Base-by-base conservation (phyloP, 495 filamentous ascomycete species). In the Aspergillus leporis region DNA sequence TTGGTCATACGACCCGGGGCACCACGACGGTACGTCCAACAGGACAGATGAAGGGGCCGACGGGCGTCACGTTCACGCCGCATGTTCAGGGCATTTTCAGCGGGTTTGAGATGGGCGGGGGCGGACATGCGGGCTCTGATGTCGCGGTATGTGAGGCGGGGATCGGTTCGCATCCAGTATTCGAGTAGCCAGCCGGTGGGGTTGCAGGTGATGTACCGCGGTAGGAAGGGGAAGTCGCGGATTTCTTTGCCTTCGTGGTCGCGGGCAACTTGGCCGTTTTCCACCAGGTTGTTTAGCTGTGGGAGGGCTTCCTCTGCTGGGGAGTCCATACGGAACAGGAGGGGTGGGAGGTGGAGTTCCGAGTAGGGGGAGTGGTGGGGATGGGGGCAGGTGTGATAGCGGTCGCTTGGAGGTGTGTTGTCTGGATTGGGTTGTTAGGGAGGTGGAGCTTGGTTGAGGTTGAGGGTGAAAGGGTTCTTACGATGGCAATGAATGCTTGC, bases 81-180 rank as follows among this genome's bases (percentile, higher is more conserved):
- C 61, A 63, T 63, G 48, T 63, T 63, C 1, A 63, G 38, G 12
- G 56, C 45, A 34, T 63, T 63, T n/a, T 63, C 61, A 14, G 31
- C 43, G 18, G 56, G 56, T 8, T 14, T 43, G 5, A 50, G 19
- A 7, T 46, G 30, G 6, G 23, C 0, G 12, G 55, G 51, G 32
- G 51, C 60, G 32, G 30, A 30, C 63, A 62, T 62, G 1, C 63
- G 59, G 12, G 45, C 63, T 19, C 45, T 32, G 38, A 66, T 62
- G 40, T 66, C 63, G 19, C 38, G 23, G 41, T 66, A 66, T 1
- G 60, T 60, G 4, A 66, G 41, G 2, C 63, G 54, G 12, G 14
- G 10, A 43, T 66, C 63, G 16, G 56, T 58, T 6, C 59, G 51
- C 28, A 51, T 47, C 63, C 63, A 66, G 55, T 41, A 61, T 22